Percentiles rank a stretch among this genome's conserved stretches.
These are phyloP conservation scores for Rubia peregrina DNA, from an alignment of 305 asterid genomes.

Conservation along the genomic window DNA sequence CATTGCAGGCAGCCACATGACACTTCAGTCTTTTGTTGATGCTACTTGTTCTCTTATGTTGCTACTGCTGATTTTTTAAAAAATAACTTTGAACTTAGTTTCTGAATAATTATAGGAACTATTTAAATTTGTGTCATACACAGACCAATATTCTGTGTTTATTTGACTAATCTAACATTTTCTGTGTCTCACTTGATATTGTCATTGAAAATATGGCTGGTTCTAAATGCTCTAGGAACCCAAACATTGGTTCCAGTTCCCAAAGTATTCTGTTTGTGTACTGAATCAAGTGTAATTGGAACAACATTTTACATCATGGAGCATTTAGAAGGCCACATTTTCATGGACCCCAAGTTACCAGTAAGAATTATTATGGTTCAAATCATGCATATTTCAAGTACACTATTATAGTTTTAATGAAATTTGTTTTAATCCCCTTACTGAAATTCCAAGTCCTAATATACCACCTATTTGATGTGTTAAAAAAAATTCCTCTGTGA, in stretches of 20 bases:
- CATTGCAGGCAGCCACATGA: too few species aligned
- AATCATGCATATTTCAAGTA: slow-evolving; percentile 8
- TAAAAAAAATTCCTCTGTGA: slow-evolving; percentile 6
- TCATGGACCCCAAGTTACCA: slow-evolving; percentile 70
- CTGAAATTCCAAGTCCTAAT: background rate
- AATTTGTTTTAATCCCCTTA: background rate
- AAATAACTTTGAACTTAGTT: too few species aligned
- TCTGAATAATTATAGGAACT: too few species aligned
- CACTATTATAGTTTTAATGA: background rate
- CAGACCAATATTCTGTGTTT: too few species aligned
- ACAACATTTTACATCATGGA: slow-evolving; percentile 97
- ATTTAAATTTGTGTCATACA: too few species aligned
- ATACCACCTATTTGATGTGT: background rate
- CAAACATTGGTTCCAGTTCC: slow-evolving; percentile 82
- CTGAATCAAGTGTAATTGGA: slow-evolving; percentile 74
- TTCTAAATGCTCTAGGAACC: slow-evolving; percentile 70
- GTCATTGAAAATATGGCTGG: slow-evolving; percentile 44
- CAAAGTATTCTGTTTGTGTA: slow-evolving; percentile 83
- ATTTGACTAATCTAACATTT: too few species aligned
- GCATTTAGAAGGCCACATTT: slow-evolving; percentile 86
- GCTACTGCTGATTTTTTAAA: too few species aligned
- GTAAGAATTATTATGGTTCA: slow-evolving; percentile 30
- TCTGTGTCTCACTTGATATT: slow-evolving; percentile 7
- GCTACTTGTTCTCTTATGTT: too few species aligned
- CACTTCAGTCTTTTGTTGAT: too few species aligned